These are phyloP conservation scores for Pseudomonodictys pantanalensis DNA, from an alignment of 495 filamentous ascomycete species.

Conservation along the genomic window DNA sequence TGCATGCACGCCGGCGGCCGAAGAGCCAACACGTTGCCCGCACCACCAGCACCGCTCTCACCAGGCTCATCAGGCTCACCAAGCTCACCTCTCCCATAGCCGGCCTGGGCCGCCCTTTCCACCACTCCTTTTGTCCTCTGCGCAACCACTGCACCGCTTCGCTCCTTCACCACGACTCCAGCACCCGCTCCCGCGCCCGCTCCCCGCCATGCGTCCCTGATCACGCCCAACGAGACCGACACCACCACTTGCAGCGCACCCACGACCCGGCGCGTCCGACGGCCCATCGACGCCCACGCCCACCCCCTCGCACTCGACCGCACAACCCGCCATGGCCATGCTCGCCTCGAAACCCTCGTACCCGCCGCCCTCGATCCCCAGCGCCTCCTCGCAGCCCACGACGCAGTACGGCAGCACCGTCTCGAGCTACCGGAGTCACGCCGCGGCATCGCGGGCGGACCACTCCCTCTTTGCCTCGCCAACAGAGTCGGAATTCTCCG, in stretches of 20 bases:
- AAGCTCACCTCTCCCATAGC: background rate
- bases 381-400: slow-evolving; percentile 54
- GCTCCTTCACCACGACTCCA: background rate
- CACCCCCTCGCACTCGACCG: background rate
- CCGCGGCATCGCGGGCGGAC: slow-evolving; percentile 51
- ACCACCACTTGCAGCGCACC: background rate
- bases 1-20: background rate
- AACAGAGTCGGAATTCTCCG: slow-evolving; percentile 95
- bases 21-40: background rate
- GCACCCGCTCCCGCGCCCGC: background rate
- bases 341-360: slow-evolving; percentile 83
- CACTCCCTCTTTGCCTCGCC: slow-evolving; percentile 76
- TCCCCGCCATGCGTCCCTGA: slow-evolving; percentile 19
- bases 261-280: background rate
- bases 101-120: background rate
- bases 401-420: slow-evolving; percentile 50
- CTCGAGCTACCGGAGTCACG: slow-evolving; percentile 55
- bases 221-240: background rate
- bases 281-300: background rate
- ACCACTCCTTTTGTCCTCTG: background rate
- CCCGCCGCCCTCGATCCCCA: slow-evolving; percentile 55
- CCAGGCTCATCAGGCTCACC: background rate
- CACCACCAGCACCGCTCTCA: background rate
- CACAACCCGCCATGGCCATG: slow-evolving; percentile 63
- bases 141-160: background rate